Conservation (phyloP, 1,284 basidiomycete genomes). For the Ustilago bromivora region DNA sequence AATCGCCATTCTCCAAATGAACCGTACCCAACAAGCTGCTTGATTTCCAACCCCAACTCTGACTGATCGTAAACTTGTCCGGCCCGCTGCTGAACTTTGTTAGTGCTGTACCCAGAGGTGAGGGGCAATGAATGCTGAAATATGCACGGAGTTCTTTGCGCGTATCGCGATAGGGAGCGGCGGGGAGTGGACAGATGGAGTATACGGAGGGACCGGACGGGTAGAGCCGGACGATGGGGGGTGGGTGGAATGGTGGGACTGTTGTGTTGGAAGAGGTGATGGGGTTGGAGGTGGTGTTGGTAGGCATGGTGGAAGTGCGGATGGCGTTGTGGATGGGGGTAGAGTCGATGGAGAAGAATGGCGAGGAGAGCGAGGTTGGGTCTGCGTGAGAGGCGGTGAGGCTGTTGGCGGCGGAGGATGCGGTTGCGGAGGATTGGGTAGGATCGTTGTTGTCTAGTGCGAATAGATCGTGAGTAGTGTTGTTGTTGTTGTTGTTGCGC, state of each 20-base stretch:
- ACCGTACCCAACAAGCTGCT: slow-evolving; percentile 68
- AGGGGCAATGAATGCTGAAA: slow-evolving; percentile 85
- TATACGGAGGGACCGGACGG: slow-evolving; percentile 37
- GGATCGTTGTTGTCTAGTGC: not conserved
- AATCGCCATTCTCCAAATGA: slow-evolving; percentile 72
- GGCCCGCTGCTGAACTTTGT: slow-evolving; percentile 87
- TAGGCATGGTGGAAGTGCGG: not conserved
- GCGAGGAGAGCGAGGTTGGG: not conserved
- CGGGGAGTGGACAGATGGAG: slow-evolving; percentile 19
- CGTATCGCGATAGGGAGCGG: slow-evolving; percentile 70
- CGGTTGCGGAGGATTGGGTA: not conserved
- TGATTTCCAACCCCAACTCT: slow-evolving; percentile 74
- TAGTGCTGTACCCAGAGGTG: slow-evolving; percentile 82
- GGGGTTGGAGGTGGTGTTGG: not conserved
- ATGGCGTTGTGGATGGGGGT: not conserved
- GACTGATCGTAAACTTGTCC: slow-evolving; percentile 80
- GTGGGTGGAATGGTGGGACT: not conserved
- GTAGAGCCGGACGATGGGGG: slow-evolving; percentile 32
- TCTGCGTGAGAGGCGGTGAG: not conserved
- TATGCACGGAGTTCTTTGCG: slow-evolving; percentile 73
- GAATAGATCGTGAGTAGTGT: slow-evolving; percentile 2
- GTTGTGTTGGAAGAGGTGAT: not conserved
- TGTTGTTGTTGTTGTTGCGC: not conserved
- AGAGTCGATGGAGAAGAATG: slow-evolving; percentile 2
- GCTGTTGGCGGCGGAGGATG: not conserved